phyloP scores from a whole-genome alignment of 306 rosid species.

The Prunus mongolica region DNA sequence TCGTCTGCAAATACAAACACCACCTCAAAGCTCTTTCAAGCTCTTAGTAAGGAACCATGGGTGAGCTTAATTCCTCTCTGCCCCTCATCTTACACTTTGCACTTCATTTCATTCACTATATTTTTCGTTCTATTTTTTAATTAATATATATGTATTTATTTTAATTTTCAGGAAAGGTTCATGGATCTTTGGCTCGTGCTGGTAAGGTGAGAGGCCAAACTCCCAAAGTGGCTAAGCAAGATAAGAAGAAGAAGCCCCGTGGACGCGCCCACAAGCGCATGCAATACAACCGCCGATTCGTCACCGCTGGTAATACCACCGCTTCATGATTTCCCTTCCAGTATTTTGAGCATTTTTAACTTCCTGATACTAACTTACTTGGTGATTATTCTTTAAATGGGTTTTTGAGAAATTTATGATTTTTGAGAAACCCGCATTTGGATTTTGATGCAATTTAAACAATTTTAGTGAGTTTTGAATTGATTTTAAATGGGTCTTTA shows the following conservation, averaged over 20 bases:
- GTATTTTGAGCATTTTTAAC: not conserved
- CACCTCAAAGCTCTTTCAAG: not conserved
- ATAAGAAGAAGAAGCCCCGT: constrained; percentile 54
- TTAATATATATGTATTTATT: not conserved
- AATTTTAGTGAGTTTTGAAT: not conserved
- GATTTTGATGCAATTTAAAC: not conserved
- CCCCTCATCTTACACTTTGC: not conserved
- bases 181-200: constrained; percentile 56
- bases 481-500: no score
- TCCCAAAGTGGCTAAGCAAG: constrained; percentile 55
- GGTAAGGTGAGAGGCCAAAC: constrained; percentile 58
- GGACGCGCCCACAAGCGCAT: constrained; percentile 56
- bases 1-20: not conserved
- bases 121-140: not conserved
- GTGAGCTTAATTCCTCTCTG: not conserved
- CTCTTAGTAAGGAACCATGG: not conserved
- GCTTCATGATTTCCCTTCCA: not conserved
- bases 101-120: not conserved
- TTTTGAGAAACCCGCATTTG: not conserved
- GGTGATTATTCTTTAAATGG: not conserved
- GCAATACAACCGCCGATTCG: constrained; percentile 59
- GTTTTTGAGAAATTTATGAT: not conserved
- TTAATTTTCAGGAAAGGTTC: constrained; percentile 39
- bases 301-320: constrained; percentile 41
- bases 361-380: no score